Evolutionary conservation across 805 yeast genomes (phyloP).

Genomic region (Spencermartinsiella europaea): DNA sequence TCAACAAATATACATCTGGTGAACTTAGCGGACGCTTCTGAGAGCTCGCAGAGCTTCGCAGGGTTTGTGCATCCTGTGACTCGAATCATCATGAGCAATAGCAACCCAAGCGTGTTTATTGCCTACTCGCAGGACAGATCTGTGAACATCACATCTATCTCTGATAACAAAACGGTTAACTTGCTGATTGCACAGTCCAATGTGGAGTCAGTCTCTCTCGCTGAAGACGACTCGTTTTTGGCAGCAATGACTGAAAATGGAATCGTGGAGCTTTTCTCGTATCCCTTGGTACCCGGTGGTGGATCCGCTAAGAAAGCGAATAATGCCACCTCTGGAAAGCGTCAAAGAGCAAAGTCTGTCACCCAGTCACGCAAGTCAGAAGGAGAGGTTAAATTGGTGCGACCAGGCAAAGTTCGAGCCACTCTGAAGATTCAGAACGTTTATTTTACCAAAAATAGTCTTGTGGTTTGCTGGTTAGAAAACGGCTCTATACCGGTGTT

Average conservation of each 20-base stretch:
- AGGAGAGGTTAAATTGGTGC: slow-evolving; percentile 10
- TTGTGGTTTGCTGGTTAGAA: slow-evolving; percentile 28
- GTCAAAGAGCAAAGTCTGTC: slow-evolving; percentile 13
- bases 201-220: slow-evolving; percentile 38
- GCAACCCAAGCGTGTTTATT: slow-evolving; percentile 43
- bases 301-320: not conserved
- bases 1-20: slow-evolving; percentile 61
- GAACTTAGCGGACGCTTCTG: slow-evolving; percentile 33
- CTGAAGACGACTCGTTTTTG: slow-evolving; percentile 30
- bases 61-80: slow-evolving; percentile 72
- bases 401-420: slow-evolving; percentile 11
- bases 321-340: slow-evolving; percentile 1
- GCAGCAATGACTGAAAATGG: slow-evolving; percentile 73
- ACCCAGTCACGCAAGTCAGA: slow-evolving; percentile 11
- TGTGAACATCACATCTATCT: slow-evolving; percentile 59
- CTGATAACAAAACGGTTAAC: slow-evolving; percentile 39
- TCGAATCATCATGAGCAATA: slow-evolving; percentile 37
- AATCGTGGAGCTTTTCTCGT: slow-evolving; percentile 59
- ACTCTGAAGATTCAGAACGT: slow-evolving; percentile 3
- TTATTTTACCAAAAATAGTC: slow-evolving; percentile 11
- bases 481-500: slow-evolving; percentile 30
- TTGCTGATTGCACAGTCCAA: slow-evolving; percentile 71
- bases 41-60: slow-evolving; percentile 52
- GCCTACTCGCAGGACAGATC: slow-evolving; percentile 75
- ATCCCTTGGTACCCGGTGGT: slow-evolving; percentile 36